These are phyloP conservation scores for Mallotus repandus DNA, from an alignment of 441 rosid species.

Conservation along the genomic window DNA sequence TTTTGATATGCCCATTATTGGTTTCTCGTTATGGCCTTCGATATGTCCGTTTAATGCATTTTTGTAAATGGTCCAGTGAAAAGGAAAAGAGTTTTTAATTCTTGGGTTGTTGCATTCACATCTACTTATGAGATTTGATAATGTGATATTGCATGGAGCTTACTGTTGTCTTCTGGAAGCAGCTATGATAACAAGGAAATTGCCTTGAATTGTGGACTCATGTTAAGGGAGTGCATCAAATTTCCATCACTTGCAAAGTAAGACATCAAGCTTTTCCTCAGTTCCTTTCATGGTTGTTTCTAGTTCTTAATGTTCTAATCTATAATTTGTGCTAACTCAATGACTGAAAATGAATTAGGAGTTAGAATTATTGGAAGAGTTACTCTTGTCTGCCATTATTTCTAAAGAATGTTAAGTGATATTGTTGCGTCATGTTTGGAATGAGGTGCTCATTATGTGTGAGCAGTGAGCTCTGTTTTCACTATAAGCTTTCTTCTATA, in stretches of 20 bases:
- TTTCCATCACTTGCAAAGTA: constrained; percentile 90
- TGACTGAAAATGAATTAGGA: background rate
- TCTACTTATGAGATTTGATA: no score
- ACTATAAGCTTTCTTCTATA: background rate
- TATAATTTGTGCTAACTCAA: constrained; percentile 1
- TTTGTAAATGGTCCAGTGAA: background rate
- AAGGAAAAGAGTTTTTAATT: background rate
- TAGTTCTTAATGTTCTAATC: background rate
- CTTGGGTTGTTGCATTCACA: no score
- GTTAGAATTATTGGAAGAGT: background rate
- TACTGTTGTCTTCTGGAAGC: constrained; percentile 32
- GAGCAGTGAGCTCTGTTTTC: background rate
- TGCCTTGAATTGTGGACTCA: constrained; percentile 82
- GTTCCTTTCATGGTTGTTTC: constrained; percentile 5
- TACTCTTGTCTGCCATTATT: constrained; percentile 4
- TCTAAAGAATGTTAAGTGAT: background rate
- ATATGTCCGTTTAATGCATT: background rate
- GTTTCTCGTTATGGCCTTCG: no score
- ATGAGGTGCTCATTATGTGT: background rate
- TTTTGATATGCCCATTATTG: no score
- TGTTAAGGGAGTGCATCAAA: constrained; percentile 95
- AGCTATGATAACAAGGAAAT: constrained; percentile 97
- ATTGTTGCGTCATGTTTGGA: background rate
- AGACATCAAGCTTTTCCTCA: constrained; percentile 36
- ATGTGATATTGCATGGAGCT: no score